phyloP scores from a whole-genome alignment of 345 rosid species.

The Eucalyptus camaldulensis region DNA sequence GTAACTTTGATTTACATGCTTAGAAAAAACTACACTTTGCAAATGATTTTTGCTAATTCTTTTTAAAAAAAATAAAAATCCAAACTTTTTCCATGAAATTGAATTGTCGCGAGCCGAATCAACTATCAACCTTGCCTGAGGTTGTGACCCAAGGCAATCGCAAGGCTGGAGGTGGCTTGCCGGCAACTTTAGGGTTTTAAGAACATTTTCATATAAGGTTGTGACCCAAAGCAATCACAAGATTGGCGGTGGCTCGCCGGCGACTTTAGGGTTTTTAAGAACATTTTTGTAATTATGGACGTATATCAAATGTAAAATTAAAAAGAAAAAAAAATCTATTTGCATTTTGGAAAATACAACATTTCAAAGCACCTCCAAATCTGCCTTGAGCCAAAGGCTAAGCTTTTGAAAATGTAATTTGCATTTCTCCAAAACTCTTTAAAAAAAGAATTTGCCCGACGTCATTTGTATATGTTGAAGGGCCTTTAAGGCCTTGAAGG shows the following conservation, averaged over 20 bases:
- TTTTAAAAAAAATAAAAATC: no score
- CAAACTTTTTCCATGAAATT: background rate
- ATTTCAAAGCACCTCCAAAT: background rate
- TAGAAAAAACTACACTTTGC: background rate
- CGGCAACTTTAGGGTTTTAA: no score
- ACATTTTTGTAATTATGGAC: no score
- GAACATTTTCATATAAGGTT: background rate
- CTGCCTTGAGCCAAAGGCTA: background rate
- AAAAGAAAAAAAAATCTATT: no score
- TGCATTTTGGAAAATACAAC: background rate
- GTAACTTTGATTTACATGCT: background rate
- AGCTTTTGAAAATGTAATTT: no score
- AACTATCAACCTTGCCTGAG: no score
- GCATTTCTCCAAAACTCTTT: no score
- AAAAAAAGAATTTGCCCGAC: no score
- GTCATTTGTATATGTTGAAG: background rate
- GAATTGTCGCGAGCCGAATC: background rate
- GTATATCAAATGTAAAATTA: no score
- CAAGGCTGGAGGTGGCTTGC: background rate
- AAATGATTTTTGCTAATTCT: background rate
- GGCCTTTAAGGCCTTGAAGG: background rate
- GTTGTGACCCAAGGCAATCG: no score
- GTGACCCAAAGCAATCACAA: no score
- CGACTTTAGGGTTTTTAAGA: background rate
- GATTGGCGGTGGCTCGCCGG: no score